Base-by-base conservation (phyloP, 2,329 filamentous ascomycete species). In the Ascochyta koolunga region DNA sequence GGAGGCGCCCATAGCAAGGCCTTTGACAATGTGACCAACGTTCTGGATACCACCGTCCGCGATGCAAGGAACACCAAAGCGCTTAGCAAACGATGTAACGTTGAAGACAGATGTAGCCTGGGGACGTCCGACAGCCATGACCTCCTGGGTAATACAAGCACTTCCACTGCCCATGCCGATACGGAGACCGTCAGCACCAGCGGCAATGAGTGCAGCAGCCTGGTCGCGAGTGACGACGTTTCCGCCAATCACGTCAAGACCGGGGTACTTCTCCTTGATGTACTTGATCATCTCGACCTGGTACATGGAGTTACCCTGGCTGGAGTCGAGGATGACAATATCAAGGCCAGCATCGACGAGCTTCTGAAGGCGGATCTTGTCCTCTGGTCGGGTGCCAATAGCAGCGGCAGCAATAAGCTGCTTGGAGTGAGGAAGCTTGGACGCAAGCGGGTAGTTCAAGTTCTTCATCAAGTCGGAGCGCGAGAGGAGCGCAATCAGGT, bases 161-260 rank as follows among this genome's bases (percentile, higher is more conserved):
- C 91, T 96, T 72, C 95, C 95, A 74, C 91, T 96, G 66, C 95
- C 95, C 95, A 99, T 99, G 75, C 95, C 95, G 73, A 99, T 99
- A 75, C 95, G 91, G 66, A 99, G 86, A 76, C 95, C 96, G 75
- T 99, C 95, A 54, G 91, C 93, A 74, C 95, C 95, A 64, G 93
- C 95, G 58, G 90, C 91, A 70, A 99, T 98, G 65, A 99, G 82
- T 59, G 85, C 81, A 47, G 96, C 95, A 64, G 95, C 95, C 82
- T 99, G 95, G 76, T 98, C 93, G 50, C 93, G 89, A 52, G 95
- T 99, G 69, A 99, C 95, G 65, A 99, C 95, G 79, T 99, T 99
- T 80, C 95, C 95, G 73, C 90, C 96, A 73, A 99, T 96, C 74
- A 99, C 95, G 67, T 99, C 93, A 60, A 99, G 83, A 43, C 82